A percentile compares a stretch with the other conserved stretches of the same genome.
phyloP scores from a whole-genome alignment of 2,329 filamentous ascomycete genomes.

The Pseudogymnoascus sp. region DNA sequence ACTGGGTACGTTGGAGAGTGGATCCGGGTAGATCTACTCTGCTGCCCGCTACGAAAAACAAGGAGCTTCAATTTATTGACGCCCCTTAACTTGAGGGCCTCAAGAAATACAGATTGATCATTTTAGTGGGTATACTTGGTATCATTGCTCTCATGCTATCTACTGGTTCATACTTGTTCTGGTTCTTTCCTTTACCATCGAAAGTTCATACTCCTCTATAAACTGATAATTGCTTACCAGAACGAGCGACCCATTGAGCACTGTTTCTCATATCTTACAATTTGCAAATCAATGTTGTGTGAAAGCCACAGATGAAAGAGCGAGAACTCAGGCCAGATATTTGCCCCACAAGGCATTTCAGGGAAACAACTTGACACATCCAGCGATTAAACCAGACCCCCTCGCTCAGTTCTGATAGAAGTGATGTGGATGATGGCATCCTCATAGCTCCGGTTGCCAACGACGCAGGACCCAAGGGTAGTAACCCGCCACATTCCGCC shows the following conservation, averaged over 20 bases:
- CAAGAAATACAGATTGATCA: no score
- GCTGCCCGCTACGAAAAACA: not conserved
- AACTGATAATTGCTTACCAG: not conserved
- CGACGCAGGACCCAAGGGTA: not conserved
- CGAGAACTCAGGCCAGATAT: not conserved
- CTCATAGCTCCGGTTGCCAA: not conserved
- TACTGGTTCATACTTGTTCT: not conserved
- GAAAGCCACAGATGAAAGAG: not conserved
- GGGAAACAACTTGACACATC: not conserved
- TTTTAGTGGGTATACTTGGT: not conserved
- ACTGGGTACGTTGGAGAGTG: not conserved
- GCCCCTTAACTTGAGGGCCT: no score
- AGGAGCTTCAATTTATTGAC: no score
- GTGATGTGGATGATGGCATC: not conserved
- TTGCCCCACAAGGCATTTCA: not conserved
- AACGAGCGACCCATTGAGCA: not conserved
- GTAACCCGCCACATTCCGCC: slow-evolving; percentile 18
- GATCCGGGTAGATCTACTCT: not conserved
- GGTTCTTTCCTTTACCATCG: not conserved
- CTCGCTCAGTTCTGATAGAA: not conserved
- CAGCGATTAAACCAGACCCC: not conserved
- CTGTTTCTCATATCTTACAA: not conserved
- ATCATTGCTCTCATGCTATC: not conserved
- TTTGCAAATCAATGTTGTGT: not conserved
- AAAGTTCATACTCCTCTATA: not conserved